phyloP scores from a whole-genome alignment of 2,329 filamentous ascomycete species.

The Hymenotorrendiella dingleyae region DNA sequence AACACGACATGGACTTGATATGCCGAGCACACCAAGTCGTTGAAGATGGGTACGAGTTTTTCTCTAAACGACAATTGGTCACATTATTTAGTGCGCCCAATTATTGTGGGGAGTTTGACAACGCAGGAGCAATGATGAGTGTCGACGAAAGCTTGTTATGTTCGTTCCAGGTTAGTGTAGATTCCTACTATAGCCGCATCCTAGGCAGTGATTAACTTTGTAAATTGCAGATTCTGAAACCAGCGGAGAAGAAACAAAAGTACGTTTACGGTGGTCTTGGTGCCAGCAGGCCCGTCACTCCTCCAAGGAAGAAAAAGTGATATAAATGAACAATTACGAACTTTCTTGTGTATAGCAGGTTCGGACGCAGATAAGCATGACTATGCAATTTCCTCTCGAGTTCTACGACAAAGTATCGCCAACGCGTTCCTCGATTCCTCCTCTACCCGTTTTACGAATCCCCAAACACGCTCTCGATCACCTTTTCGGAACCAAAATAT shows the following conservation, averaged over 20 bases:
- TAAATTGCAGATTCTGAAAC: constrained; percentile 81
- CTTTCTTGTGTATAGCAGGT: constrained; percentile 74
- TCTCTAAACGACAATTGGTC: constrained; percentile 95
- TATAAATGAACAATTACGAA: constrained; percentile 57
- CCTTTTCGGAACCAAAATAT: constrained; percentile 23
- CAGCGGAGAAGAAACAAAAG: constrained; percentile 99
- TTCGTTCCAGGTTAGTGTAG: constrained; percentile 78
- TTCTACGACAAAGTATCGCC: constrained; percentile 23
- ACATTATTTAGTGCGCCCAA: constrained; percentile 97
- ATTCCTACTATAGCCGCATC: neutral
- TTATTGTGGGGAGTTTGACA: constrained; percentile 99
- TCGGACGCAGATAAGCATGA: constrained; percentile 78
- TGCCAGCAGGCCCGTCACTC: constrained; percentile 63
- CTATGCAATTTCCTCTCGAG: constrained; percentile 24
- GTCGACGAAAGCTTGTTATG: constrained; percentile 97
- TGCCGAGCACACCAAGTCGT: constrained; percentile 98
- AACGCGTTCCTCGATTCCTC: constrained; percentile 19
- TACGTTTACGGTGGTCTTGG: constrained; percentile 76
- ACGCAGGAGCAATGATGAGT: constrained; percentile 99
- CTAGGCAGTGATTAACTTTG: constrained; percentile 8
- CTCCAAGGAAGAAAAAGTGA: constrained; percentile 67
- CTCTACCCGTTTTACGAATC: constrained; percentile 17
- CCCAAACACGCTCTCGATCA: constrained; percentile 15
- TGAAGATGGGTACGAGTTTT: constrained; percentile 99
- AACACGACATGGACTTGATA: constrained; percentile 99